Base-by-base conservation (phyloP, 441 rosid species). In the Populus hybrid region DNA sequence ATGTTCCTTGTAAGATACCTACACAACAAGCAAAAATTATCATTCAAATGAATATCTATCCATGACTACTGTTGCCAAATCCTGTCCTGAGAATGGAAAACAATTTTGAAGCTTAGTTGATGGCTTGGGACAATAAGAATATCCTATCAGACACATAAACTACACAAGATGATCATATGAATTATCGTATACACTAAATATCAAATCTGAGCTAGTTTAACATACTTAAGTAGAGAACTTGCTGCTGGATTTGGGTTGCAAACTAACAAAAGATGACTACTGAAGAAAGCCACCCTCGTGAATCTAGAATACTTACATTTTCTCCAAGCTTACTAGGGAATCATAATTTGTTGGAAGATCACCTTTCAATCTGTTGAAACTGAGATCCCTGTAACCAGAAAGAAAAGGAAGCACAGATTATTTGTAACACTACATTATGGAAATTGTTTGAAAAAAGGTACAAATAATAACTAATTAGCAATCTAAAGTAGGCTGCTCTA, bases 291-390 rank as follows among this genome's bases (percentile, higher is more conserved):
- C 23, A 68, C 12, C n/a, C 33, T 40, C 20, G 16, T 36, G 26
- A 76, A 36, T 64, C 73, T 74, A 31, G 21, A 23, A 71, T 53
- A 26, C 86, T 86, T 79, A 86, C 87, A 82, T 71, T 64, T 76
- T 78, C 14, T 31, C 75, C 72, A 81, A 69, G 8, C 3, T 35
- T 38, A 9, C 45, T 24, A 83, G 74, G 21, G 69, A 73, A 56
- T 79, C 77, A 67, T 75, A 70, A 77, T 81, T 71, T 64, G 81
- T 70, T 11, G 83, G 33, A 80, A 83, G 72, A 29, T 31, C 72
- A 61, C 85, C 88, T 59, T 74, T 79, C 76, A 84, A 75, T 76
- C 74, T 79, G 73, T 87, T 87, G 85, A 81, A 87, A 81, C 84
- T 84, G 80, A 87, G 86, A 80, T 87, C 89, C 73, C 89, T 87